phyloP scores from a whole-genome alignment of 1,284 basidiomycete species.

The Sparassis latifolia region DNA sequence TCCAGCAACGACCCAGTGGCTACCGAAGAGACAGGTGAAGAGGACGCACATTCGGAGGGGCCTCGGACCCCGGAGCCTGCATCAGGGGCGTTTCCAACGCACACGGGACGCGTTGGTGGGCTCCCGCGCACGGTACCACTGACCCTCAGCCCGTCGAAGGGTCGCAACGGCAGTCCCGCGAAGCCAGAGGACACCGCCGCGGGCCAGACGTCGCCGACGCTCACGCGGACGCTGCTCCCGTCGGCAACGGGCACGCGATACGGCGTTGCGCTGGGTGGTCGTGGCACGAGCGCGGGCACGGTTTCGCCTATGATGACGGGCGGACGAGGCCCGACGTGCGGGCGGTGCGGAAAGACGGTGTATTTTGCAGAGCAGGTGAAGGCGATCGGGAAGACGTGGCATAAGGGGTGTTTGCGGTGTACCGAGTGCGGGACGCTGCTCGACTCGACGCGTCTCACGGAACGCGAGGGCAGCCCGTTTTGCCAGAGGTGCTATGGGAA shows the following conservation, averaged over 20 bases:
- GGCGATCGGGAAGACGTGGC: conserved; percentile 70
- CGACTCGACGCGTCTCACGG: conserved; percentile 63
- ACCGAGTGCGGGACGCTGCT: conserved; percentile 57
- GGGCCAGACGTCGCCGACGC: neutral
- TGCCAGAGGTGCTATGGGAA: conserved; percentile 70
- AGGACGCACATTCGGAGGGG: conserved; percentile 6
- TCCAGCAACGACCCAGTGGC: conserved; percentile 6
- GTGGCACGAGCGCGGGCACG: conserved; percentile 13
- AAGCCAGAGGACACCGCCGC: neutral
- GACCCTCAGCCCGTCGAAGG: conserved; percentile 15
- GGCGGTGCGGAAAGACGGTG: conserved; percentile 52
- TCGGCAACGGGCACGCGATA: conserved; percentile 46
- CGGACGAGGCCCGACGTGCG: conserved; percentile 45
- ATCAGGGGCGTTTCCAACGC: conserved; percentile 21
- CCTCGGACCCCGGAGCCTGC: neutral
- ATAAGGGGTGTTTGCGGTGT: conserved; percentile 71
- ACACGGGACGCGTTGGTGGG: conserved; percentile 29
- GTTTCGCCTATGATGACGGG: conserved; percentile 24
- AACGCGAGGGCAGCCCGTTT: conserved; percentile 65
- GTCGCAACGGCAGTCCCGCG: neutral
- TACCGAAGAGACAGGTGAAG: conserved; percentile 9
- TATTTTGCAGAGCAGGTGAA: conserved; percentile 71
- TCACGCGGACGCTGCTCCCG: conserved; percentile 28
- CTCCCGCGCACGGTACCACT: conserved; percentile 34
- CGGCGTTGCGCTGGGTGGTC: conserved; percentile 35